phyloP scores from a whole-genome alignment of 352 stramenopile genomes.

The Peronospora tabacina region DNA sequence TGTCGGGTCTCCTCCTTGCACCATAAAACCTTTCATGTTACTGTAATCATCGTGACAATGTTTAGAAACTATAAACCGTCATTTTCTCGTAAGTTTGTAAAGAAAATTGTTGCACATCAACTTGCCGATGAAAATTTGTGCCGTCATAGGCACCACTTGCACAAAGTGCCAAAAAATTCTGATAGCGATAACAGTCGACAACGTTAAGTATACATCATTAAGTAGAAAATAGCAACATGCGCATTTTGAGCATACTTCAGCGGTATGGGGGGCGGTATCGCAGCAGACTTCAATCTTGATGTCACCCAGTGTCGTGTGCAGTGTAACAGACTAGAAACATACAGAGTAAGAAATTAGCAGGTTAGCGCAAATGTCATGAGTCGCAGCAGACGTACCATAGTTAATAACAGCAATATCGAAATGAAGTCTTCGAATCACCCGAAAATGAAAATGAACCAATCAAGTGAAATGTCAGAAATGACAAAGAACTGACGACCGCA shows the following conservation, averaged over 20 bases:
- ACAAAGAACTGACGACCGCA: too few relatives aligned
- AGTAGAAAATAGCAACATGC: neutral
- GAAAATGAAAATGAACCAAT: too few relatives aligned
- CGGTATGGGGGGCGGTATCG: conserved; percentile 87
- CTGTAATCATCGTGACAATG: conserved; percentile 14
- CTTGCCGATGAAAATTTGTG: conserved; percentile 87
- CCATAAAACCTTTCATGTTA: conserved; percentile 86
- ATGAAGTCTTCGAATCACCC: neutral
- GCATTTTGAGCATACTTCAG: conserved; percentile 42
- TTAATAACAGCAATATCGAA: conserved; percentile 8
- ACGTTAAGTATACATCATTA: conserved; percentile 5
- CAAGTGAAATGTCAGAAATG: too few relatives aligned
- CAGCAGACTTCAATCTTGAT: conserved; percentile 97
- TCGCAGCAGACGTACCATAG: conserved; percentile 13
- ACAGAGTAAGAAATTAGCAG: conserved; percentile 1
- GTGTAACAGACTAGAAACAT: conserved; percentile 83
- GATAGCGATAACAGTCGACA: neutral
- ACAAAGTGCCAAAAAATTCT: conserved; percentile 95
- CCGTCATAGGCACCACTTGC: conserved; percentile 87
- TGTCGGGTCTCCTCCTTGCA: conserved; percentile 87
- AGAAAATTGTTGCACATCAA: neutral
- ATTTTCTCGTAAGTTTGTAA: neutral
- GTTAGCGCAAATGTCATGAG: neutral
- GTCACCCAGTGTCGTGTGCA: conserved; percentile 92
- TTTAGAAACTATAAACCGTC: neutral